Conservation (phyloP, 2,329 filamentous ascomycete genomes). For the Aspergillus alliaceus region DNA sequence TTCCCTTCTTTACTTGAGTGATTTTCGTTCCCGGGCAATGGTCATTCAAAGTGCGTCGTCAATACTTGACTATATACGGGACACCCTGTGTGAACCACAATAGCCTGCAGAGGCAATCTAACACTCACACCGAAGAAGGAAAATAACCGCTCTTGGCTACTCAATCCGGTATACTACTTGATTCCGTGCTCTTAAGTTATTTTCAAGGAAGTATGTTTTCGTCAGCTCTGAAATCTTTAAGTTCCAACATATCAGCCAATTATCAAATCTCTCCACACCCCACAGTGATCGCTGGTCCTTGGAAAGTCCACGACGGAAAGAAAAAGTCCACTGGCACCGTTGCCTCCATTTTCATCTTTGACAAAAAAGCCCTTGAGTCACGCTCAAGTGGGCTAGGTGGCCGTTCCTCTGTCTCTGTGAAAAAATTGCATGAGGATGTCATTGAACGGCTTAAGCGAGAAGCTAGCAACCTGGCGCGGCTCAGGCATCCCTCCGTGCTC, state of each 20-base stretch:
- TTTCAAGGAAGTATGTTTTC: slow-evolving; percentile 73
- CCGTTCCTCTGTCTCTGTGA: slow-evolving; percentile 64
- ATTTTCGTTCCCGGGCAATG: background rate
- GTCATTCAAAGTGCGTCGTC: background rate
- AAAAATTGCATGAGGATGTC: slow-evolving; percentile 83
- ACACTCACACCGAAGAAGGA: background rate
- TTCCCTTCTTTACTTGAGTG: background rate
- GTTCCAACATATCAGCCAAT: slow-evolving; percentile 88
- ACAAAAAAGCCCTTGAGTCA: slow-evolving; percentile 78
- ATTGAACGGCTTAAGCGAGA: slow-evolving; percentile 89
- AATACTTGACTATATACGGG: background rate
- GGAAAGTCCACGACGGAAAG: slow-evolving; percentile 97
- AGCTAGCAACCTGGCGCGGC: slow-evolving; percentile 79
- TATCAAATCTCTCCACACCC: slow-evolving; percentile 78
- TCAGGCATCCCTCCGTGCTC: slow-evolving; percentile 87
- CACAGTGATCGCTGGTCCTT: slow-evolving; percentile 81
- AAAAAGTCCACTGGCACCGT: slow-evolving; percentile 90
- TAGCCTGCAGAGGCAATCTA: background rate
- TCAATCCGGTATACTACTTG: background rate
- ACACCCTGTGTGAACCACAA: background rate
- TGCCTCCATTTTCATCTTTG: slow-evolving; percentile 92
- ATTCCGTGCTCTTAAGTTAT: background rate
- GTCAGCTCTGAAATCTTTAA: slow-evolving; percentile 89
- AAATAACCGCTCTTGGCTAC: background rate
- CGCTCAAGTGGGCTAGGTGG: slow-evolving; percentile 62